Conservation (phyloP, 202 grass and related monocot species). For the Panicum hallii region DNA sequence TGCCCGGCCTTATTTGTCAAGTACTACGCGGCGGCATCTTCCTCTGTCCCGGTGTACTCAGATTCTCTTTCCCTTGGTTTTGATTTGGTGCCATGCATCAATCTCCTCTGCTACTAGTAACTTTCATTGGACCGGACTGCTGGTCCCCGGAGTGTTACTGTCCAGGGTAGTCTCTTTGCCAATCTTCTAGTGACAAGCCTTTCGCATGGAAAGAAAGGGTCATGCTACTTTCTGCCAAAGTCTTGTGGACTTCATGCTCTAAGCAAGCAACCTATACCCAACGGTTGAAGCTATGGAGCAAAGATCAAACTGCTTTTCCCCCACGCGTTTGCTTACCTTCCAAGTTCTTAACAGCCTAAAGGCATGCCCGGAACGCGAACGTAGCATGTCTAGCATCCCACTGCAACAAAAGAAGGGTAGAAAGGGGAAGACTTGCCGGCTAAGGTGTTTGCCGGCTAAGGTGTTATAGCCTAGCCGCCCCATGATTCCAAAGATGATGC, state of each 20-base stretch:
- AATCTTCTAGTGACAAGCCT: neutral
- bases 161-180: neutral
- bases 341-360: neutral
- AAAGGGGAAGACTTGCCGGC: constrained; percentile 8
- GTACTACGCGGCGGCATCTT: neutral
- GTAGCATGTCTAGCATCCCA: neutral
- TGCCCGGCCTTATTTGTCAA: constrained; percentile 15
- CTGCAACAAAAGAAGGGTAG: neutral
- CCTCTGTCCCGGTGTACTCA: neutral
- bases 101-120: neutral
- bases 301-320: neutral
- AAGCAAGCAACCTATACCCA: neutral
- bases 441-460: constrained; percentile 37
- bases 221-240: neutral
- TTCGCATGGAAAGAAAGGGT: neutral
- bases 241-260: neutral
- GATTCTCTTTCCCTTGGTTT: neutral
- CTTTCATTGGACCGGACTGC: neutral
- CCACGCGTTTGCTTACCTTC: constrained; percentile 15
- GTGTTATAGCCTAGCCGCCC: neutral
- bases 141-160: neutral
- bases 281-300: neutral
- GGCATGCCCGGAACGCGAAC: neutral
- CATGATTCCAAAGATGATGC: neutral
- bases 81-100: neutral